Base-by-base conservation (phyloP, 2,329 filamentous ascomycete genomes). In the Fusarium nematophilum region DNA sequence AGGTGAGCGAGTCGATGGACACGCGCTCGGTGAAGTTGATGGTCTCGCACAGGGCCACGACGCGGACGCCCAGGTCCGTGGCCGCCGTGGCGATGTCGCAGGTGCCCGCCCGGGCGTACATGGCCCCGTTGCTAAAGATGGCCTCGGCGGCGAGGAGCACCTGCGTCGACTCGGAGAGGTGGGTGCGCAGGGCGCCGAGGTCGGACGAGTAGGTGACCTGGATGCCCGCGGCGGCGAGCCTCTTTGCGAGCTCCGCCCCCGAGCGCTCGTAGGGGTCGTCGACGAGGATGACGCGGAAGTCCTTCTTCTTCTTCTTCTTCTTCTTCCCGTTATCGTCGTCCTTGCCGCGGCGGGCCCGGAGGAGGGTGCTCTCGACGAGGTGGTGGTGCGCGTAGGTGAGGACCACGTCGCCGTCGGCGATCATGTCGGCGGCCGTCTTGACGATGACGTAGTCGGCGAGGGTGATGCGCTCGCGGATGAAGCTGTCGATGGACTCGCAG, bases 111-210 rank as follows among this genome's bases (percentile, higher is more conserved):
- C 93, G 87, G 5, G 91, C 94, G 75, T 96, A 96, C 67, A 99
- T 84, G 27, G 91, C 86, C 7, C 95, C 95, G 75, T 98, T 98
- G 66, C 91, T 93, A 78, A 97, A 95, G 87, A 99, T 95, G 31
- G 92, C 91, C 73, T 97, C 93, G 5, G 93, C 93, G 10, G 93
- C 93, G 2, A 98, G 91, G 3, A 99, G 81, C 45, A 98, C 85
- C 9, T 95, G 88, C 6, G 88, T 90, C 3, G 82, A 77, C 36
- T 75, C 72, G 60, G 87, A 86, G 46, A 97, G 85, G 37, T 90
- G 88, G 64, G 91, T 87, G 44, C 87, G 87, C 51, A 96, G 81
- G 11, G 89, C 92, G 57, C 91, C 90, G 31, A 96, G 75, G 65
- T 85, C 88, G 7, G 94, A 86, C 26, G 88, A 87, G 78, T 98